phyloP scores from a whole-genome alignment of 1,284 basidiomycete genomes.

The Vanrija sp. region DNA sequence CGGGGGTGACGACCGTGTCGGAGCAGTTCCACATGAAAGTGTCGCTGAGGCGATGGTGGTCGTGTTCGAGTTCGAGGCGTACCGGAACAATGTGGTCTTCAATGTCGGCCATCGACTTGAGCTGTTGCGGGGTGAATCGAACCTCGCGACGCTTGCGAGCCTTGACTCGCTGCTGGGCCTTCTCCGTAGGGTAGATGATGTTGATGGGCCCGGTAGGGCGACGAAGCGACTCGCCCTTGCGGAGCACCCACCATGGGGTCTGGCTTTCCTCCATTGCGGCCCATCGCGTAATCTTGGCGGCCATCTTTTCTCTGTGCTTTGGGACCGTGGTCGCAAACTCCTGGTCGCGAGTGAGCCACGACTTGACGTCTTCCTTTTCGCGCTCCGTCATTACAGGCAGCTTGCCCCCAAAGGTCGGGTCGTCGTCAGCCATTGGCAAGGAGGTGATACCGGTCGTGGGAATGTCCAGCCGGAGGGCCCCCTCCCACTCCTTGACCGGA shows the following conservation, averaged over 20 bases:
- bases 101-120: constrained; percentile 46
- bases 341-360: constrained; percentile 56
- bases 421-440: constrained; percentile 57
- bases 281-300: constrained; percentile 38
- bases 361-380: constrained; percentile 54
- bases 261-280: constrained; percentile 53
- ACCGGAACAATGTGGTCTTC: constrained; percentile 72
- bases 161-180: constrained; percentile 47
- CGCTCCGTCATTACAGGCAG: constrained; percentile 57
- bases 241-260: constrained; percentile 42
- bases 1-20: constrained; percentile 85
- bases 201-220: constrained; percentile 57
- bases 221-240: constrained; percentile 26
- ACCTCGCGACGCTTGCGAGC: constrained; percentile 56
- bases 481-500: constrained; percentile 45
- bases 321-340: constrained; percentile 49
- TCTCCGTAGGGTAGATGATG: constrained; percentile 60
- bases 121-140: constrained; percentile 50
- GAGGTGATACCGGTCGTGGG: constrained; percentile 62
- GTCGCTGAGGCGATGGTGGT: constrained; percentile 84
- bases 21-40: constrained; percentile 96
- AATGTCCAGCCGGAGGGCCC: constrained; percentile 55
- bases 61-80: constrained; percentile 87
- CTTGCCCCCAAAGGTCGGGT: constrained; percentile 48
- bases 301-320: constrained; percentile 35